These are phyloP conservation scores for Lycium ferocissimum DNA, from an alignment of 257 asterid genomes.

Conservation along the genomic window DNA sequence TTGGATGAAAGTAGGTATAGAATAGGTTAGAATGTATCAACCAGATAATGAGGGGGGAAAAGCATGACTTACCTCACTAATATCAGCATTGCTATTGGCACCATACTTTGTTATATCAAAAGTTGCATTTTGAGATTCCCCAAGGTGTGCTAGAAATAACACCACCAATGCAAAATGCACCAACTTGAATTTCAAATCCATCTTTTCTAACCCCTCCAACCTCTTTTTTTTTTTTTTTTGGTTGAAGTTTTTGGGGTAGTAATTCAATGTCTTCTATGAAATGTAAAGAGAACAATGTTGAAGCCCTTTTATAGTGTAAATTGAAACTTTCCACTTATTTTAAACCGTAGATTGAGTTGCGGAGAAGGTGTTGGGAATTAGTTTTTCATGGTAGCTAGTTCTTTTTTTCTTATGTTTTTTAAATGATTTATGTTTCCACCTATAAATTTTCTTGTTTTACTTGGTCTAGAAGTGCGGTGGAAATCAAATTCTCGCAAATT, in stretches of 20 bases:
- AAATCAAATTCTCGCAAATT: no score
- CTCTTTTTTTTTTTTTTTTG: background rate
- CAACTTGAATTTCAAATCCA: background rate
- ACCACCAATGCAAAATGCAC: background rate
- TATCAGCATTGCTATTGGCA: slow-evolving; percentile 25
- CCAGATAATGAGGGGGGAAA: background rate
- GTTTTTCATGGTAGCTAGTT: background rate
- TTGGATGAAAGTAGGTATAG: background rate
- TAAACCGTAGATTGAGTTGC: background rate
- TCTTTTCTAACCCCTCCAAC: background rate
- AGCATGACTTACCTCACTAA: slow-evolving; percentile 17
- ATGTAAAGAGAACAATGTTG: no score
- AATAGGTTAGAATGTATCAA: background rate
- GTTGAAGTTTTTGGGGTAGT: background rate
- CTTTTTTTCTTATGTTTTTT: background rate
- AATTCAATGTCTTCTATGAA: no score
- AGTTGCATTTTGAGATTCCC: background rate
- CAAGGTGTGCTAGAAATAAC: background rate
- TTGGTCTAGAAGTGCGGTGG: no score
- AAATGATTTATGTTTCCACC: background rate
- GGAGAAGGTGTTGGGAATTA: background rate
- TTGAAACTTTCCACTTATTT: slow-evolving; percentile 4
- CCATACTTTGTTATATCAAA: slow-evolving; percentile 32
- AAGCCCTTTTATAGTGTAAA: background rate
- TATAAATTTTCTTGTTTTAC: no score